Percentiles rank a stretch among this genome's conserved stretches.
These are phyloP conservation scores for Erythrophleum ivorense DNA, from an alignment of 331 rosid genomes.

Conservation along the genomic window DNA sequence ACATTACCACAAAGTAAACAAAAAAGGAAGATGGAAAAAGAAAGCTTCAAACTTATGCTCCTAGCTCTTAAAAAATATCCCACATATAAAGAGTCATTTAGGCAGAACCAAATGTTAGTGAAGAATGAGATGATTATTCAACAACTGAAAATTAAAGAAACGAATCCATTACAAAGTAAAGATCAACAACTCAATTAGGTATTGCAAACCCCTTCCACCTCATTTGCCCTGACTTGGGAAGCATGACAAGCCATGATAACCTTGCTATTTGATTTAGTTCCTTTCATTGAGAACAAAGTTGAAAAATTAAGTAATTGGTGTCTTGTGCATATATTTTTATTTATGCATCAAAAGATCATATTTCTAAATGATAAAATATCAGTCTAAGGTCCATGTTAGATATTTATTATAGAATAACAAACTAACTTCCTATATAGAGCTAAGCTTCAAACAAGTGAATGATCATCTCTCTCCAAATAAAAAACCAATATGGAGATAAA, in stretches of 20 bases:
- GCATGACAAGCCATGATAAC: too few species aligned
- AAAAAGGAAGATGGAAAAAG: not conserved
- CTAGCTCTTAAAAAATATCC: too few species aligned
- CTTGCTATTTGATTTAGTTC: too few species aligned
- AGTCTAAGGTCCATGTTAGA: conserved; percentile 18
- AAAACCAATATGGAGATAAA: conserved; percentile 23
- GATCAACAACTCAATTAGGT: too few species aligned
- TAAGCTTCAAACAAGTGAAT: conserved; percentile 4
- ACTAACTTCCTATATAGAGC: conserved; percentile 11
- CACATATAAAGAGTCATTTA: too few species aligned
- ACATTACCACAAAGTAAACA: not conserved
- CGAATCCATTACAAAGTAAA: too few species aligned
- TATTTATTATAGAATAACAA: not conserved
- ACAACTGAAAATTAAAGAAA: too few species aligned
- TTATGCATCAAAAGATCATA: conserved; percentile 17
- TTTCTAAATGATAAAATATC: conserved; percentile 10
- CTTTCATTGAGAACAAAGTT: not conserved
- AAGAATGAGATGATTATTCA: too few species aligned
- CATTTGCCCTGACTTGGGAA: too few species aligned
- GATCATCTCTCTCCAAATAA: conserved; percentile 25
- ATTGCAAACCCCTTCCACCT: too few species aligned
- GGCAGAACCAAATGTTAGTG: too few species aligned
- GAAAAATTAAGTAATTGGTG: not conserved
- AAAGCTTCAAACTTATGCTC: too few species aligned
- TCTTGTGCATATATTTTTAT: conserved; percentile 4